Base-by-base conservation (phyloP, 169 alveolate genomes). In the Theileria orientalis region DNA sequence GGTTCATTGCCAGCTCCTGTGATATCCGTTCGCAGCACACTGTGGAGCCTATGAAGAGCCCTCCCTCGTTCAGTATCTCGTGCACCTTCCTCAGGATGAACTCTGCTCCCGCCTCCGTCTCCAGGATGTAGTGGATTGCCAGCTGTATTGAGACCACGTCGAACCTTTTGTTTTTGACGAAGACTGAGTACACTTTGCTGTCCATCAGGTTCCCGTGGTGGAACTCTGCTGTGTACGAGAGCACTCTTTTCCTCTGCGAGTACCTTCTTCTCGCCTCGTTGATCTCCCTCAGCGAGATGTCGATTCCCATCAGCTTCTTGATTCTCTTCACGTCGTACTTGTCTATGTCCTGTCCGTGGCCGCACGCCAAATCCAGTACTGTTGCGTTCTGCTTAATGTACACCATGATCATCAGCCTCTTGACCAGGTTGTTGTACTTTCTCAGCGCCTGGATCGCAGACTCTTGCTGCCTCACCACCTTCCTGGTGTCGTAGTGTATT, bases 41-140 rank as follows among this genome's bases (percentile, higher is more conserved):
- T 2, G 94, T 90, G 42, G 95, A 84, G 52, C 97, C 98, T 21
- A 94, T 89, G 88, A 93, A 94, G 56, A 84, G 86, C 14, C 98
- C 97, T n/a, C 95, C 95, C 6, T 90, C 91, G 25, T 87, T 90
- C 69, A 94, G 73, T 59, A 90, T 74, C 14, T 60, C 44, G 56
- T 93, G 77, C 13, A 91, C 92, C 75, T 94, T 91, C 27, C 74
- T 63, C 76, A 95, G 85, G 76, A 95, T 91, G 47, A 93, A 90
- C 57, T 91, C 83, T 25, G 96, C 84, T 54, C 91, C 84, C 69
- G 84, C 88, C 77, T 94, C 98, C 66, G 85, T 91, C 63, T 92
- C 92, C 42, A 93, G 91, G 68, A 94, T 91, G 71, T 95, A 95
- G 84, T 95, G 98, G 82, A 95, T 83, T 27, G 98, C 94, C 70